These are phyloP conservation scores for Alternaria metachromatica DNA, from an alignment of 2,329 filamentous ascomycete species.

Conservation along the genomic window DNA sequence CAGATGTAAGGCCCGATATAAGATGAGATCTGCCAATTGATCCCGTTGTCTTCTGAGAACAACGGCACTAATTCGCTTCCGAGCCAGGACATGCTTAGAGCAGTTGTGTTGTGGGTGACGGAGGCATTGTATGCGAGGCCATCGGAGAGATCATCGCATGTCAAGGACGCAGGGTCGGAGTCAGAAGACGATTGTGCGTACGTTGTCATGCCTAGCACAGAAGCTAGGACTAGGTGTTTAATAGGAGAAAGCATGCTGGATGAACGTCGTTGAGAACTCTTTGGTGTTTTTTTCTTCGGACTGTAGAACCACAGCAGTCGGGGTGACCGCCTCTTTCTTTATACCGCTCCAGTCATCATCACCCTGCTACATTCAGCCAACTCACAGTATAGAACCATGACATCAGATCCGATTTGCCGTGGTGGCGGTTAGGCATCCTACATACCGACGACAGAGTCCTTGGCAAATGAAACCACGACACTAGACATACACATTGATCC, in stretches of 20 bases:
- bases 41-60: background rate
- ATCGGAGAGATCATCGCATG: background rate
- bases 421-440: background rate
- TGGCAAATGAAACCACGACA: background rate
- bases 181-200: background rate
- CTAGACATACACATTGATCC: background rate
- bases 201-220: background rate
- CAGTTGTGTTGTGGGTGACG: background rate
- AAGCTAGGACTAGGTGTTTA: background rate
- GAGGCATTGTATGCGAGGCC: background rate
- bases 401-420: background rate
- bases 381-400: background rate
- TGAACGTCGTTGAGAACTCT: background rate
- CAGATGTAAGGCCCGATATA: background rate
- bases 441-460: background rate
- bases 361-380: background rate
- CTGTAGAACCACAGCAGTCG: background rate
- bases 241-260: background rate
- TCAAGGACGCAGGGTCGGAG: background rate
- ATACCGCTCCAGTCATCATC: background rate
- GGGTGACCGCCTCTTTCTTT: background rate
- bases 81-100: background rate
- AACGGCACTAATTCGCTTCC: background rate
- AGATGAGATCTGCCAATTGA: background rate
- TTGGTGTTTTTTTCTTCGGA: background rate